Evolutionary conservation across 257 asterid genomes (phyloP), one percentile per base, ranked within the genome.

Genomic region (Scutellaria minor): DNA sequence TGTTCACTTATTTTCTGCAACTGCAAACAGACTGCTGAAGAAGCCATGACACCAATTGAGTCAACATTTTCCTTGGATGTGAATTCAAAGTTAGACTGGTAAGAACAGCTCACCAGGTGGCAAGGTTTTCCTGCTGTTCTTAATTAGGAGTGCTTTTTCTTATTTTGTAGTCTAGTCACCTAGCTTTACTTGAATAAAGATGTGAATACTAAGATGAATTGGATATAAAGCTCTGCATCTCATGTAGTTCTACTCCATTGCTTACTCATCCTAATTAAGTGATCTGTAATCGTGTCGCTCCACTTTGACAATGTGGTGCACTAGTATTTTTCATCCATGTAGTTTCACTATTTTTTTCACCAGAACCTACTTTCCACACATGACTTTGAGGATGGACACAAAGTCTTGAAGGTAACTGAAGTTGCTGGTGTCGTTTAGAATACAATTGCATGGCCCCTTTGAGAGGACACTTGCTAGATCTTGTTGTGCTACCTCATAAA

Each of bases 1-100:
- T 64, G 3, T 57, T 65, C 37, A 27, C 53, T 67, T 51, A 13
- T 57, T 80, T 74, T 10, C 56, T 63, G 59, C 76, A 22, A 71
- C 77, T 83, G 72, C 74, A 24, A 73, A 77, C 85, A 95, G 99
- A 92, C 95, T 72, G 99, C 99, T 75, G 99, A 92, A 86, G 98
- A 88, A 78, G 99, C 99, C 77, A 92, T 95, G 98, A 95, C 99
- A 2, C 98, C 99, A 53, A 92, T 95, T 60, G 98, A 95, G 86
- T 95, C 99, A 55, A 95, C 98, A 45, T 95, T 95, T 83, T 95
- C 98, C 9, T 77, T 95, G 86, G 97, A 92, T 78, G 96, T 92
- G 68, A 86, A 95, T 82, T 95, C 99, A 72, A 92, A 95, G 76
- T 80, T 95, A 59, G 98, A 92, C 88, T 95, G 99, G 99, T 95